phyloP scores from a whole-genome alignment of 371 early-diverging fungal genomes.

The Entomophthora muscae region DNA sequence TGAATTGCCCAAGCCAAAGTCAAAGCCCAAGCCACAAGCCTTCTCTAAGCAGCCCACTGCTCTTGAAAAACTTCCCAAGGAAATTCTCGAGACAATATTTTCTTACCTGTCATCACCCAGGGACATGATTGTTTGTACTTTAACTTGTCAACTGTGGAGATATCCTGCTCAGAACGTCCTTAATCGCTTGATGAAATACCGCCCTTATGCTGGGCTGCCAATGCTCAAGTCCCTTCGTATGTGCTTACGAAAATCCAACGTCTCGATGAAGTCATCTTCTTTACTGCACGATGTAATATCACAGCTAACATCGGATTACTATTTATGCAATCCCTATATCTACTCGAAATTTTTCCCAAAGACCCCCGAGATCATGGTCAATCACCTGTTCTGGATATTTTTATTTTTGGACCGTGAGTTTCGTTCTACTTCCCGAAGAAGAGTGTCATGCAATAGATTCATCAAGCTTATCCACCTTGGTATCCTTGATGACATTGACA shows the following conservation, averaged over 20 bases:
- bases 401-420: conserved; percentile 1
- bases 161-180: not conserved
- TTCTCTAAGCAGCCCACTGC: not conserved
- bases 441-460: not conserved
- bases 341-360: not conserved
- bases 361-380: not conserved
- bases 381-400: conserved; percentile 4
- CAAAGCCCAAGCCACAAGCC: not conserved
- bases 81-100: too few species aligned
- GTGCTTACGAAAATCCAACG: not conserved
- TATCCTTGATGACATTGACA: not conserved
- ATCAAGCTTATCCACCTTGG: not conserved
- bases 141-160: not conserved
- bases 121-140: not conserved
- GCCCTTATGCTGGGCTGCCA: not conserved
- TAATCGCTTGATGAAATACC: not conserved
- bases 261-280: not conserved
- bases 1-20: too few species aligned
- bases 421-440: not conserved
- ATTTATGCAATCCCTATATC: not conserved
- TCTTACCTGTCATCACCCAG: not conserved
- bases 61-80: too few species aligned
- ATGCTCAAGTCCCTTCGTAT: not conserved
- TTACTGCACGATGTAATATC: not conserved
- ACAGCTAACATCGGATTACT: not conserved